Percentiles rank a stretch among this genome's conserved stretches.
Conservation (phyloP, 2,329 filamentous ascomycete genomes). For the Fusarium buxicola region DNA sequence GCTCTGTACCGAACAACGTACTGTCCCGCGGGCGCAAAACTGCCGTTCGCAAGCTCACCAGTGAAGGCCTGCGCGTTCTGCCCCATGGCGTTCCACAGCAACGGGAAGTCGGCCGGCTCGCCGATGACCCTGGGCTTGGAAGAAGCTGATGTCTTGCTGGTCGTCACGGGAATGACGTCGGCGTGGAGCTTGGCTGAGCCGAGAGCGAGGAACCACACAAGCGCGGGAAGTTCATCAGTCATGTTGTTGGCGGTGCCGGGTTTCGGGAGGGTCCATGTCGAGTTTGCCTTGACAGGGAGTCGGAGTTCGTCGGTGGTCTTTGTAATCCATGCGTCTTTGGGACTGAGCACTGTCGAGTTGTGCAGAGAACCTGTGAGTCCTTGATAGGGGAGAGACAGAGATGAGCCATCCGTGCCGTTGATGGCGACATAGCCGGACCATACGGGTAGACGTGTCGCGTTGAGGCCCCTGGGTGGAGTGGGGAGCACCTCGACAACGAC, state of each 20-base stretch:
- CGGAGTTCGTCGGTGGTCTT: slow-evolving; percentile 50
- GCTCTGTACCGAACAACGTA: slow-evolving; percentile 64
- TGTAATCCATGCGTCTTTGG: slow-evolving; percentile 45
- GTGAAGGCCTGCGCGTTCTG: slow-evolving; percentile 53
- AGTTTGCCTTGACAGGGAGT: slow-evolving; percentile 48
- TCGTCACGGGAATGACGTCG: slow-evolving; percentile 56
- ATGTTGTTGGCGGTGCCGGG: slow-evolving; percentile 49
- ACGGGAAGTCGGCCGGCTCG: slow-evolving; percentile 57
- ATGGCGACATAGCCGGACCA: slow-evolving; percentile 58
- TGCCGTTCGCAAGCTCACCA: slow-evolving; percentile 60
- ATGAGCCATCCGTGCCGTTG: slow-evolving; percentile 54
- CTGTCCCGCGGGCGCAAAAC: slow-evolving; percentile 59
- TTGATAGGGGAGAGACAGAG: slow-evolving; percentile 56
- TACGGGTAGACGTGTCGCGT: slow-evolving; percentile 53
- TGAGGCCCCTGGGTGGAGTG: slow-evolving; percentile 53
- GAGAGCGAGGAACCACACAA: slow-evolving; percentile 57
- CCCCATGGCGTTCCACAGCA: slow-evolving; percentile 47
- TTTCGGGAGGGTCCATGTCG: slow-evolving; percentile 56
- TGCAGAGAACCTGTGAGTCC: slow-evolving; percentile 54
- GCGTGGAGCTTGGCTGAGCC: slow-evolving; percentile 58
- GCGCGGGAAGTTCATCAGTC: slow-evolving; percentile 51
- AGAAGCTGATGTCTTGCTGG: slow-evolving; percentile 36
- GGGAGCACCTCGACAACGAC: slow-evolving; percentile 60
- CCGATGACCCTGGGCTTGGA: slow-evolving; percentile 55
- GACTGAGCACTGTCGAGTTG: slow-evolving; percentile 39